Percentiles rank a stretch among this genome's conserved stretches.
Evolutionary conservation across 23 red algal species (phyloP).

Genomic region (Cyanidium caldarium): DNA sequence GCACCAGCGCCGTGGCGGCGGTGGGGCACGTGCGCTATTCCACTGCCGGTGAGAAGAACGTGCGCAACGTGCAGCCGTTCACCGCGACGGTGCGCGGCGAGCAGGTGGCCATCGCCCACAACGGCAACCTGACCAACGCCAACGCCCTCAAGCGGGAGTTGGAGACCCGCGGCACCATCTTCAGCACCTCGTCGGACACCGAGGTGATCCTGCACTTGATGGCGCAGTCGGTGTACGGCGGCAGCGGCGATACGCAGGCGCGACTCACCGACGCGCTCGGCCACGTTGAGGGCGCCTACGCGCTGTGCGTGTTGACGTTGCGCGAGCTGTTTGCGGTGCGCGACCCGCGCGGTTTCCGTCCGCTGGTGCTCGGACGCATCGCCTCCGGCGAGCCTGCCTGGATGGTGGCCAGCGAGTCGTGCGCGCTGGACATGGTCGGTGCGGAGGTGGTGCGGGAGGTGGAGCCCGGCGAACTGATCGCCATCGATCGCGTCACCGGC

Average conservation of each 20-base stretch:
- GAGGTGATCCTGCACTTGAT: slow-evolving; percentile 92
- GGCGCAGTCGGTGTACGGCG: slow-evolving; percentile 54
- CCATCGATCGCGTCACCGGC: slow-evolving; percentile 28
- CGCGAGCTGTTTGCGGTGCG: slow-evolving; percentile 55
- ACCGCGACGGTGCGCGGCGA: slow-evolving; percentile 55
- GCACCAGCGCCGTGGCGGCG: slow-evolving; percentile 25
- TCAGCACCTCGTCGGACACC: slow-evolving; percentile 84
- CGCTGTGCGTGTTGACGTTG: slow-evolving; percentile 43
- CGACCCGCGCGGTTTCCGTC: slow-evolving; percentile 87
- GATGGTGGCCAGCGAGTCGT: slow-evolving; percentile 71
- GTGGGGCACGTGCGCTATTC: slow-evolving; percentile 92
- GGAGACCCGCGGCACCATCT: slow-evolving; percentile 87
- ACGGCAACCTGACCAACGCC: slow-evolving; percentile 97
- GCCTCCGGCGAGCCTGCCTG: slow-evolving; percentile 7
- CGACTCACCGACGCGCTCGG: slow-evolving; percentile 69
- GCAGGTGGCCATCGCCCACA: slow-evolving; percentile 79
- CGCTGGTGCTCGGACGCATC: slow-evolving; percentile 69
- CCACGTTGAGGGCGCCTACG: slow-evolving; percentile 85
- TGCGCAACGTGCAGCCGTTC: slow-evolving; percentile 94
- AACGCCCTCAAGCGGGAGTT: slow-evolving; percentile 32
- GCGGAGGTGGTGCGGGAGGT: slow-evolving; percentile 68
- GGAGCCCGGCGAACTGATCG: slow-evolving; percentile 89
- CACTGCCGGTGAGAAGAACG: slow-evolving; percentile 74
- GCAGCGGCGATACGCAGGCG: slow-evolving; percentile 4
- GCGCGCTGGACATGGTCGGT: slow-evolving; percentile 73